Conservation (phyloP, 2,329 filamentous ascomycete species). For the Ceratocystis colombiana region DNA sequence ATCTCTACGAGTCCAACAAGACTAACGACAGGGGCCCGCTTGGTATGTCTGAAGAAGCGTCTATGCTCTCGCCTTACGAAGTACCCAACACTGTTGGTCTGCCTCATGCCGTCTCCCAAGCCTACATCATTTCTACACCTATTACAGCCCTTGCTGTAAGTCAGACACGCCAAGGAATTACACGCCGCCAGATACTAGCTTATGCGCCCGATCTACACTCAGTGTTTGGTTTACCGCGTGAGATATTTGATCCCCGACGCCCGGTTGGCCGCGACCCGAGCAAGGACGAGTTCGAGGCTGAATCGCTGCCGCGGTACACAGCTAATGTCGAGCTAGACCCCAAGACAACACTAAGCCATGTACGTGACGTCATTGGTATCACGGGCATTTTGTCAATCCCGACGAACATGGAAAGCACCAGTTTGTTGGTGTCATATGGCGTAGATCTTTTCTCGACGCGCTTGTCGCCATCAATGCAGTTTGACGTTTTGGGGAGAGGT, state of each 20-base stretch:
- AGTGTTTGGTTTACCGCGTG: conserved; percentile 69
- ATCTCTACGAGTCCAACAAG: conserved; percentile 78
- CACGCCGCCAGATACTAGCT: conserved; percentile 69
- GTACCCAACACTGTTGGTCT: conserved; percentile 46
- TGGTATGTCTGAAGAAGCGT: conserved; percentile 54
- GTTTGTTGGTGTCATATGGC: conserved; percentile 77
- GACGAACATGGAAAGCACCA: conserved; percentile 82
- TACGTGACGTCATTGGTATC: conserved; percentile 69
- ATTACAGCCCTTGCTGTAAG: conserved; percentile 73
- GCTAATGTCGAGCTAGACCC: conserved; percentile 77
- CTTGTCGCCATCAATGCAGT: conserved; percentile 75
- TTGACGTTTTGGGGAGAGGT: conserved; percentile 85
- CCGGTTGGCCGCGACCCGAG: conserved; percentile 78
- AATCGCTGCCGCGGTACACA: conserved; percentile 67
- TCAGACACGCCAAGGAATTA: conserved; percentile 85
- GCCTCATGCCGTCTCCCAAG: conserved; percentile 68
- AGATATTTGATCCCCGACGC: conserved; percentile 72
- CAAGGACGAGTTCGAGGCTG: conserved; percentile 61
- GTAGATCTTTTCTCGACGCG: conserved; percentile 80
- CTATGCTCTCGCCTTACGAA: conserved; percentile 59
- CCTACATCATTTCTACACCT: conserved; percentile 70
- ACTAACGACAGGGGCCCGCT: conserved; percentile 78
- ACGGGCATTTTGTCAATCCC: conserved; percentile 62
- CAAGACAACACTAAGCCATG: conserved; percentile 68
- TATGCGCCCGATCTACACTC: conserved; percentile 63